Evolutionary conservation across 2,329 filamentous ascomycete genomes (phyloP).

Genomic region (Stachybotrys chlorohalonatus): DNA sequence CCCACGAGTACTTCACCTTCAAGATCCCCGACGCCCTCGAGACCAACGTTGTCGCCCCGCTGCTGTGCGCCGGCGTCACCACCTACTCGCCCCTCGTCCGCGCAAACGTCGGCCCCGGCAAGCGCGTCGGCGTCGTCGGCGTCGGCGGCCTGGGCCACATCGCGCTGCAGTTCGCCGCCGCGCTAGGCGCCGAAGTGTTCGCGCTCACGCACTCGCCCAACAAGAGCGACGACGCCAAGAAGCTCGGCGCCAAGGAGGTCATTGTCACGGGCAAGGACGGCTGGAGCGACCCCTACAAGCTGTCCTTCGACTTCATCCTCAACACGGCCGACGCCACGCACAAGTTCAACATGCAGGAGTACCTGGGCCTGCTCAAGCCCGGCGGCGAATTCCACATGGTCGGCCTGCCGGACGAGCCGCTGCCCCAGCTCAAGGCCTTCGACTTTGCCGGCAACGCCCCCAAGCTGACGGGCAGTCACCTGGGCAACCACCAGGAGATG

Average conservation of each 20-base stretch:
- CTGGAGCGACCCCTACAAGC: conserved; percentile 48
- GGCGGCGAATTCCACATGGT: conserved; percentile 49
- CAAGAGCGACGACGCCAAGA: conserved; percentile 51
- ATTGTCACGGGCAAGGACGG: conserved; percentile 36
- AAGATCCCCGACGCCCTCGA: conserved; percentile 45
- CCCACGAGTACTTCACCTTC: conserved; percentile 49
- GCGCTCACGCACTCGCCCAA: conserved; percentile 50
- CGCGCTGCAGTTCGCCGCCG: conserved; percentile 60
- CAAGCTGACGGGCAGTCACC: conserved; percentile 45
- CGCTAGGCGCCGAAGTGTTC: conserved; percentile 58
- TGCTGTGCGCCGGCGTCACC: conserved; percentile 73
- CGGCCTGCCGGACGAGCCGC: conserved; percentile 42
- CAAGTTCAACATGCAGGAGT: conserved; percentile 43
- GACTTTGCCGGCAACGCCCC: conserved; percentile 40
- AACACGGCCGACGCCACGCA: conserved; percentile 40
- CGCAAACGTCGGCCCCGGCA: conserved; percentile 60
- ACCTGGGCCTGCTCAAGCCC: conserved; percentile 41
- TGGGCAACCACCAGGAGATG: conserved; percentile 53
- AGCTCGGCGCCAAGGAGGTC: conserved; percentile 52
- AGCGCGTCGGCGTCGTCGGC: conserved; percentile 61
- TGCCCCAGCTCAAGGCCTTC: conserved; percentile 31
- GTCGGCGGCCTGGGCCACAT: conserved; percentile 69
- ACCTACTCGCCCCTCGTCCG: conserved; percentile 60
- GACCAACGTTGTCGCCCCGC: conserved; percentile 48
- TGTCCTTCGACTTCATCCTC: conserved; percentile 41